Percentiles rank a stretch among this genome's conserved stretches.
phyloP scores from a whole-genome alignment of 2,329 filamentous ascomycete genomes.

The Lomentospora prolificans region DNA sequence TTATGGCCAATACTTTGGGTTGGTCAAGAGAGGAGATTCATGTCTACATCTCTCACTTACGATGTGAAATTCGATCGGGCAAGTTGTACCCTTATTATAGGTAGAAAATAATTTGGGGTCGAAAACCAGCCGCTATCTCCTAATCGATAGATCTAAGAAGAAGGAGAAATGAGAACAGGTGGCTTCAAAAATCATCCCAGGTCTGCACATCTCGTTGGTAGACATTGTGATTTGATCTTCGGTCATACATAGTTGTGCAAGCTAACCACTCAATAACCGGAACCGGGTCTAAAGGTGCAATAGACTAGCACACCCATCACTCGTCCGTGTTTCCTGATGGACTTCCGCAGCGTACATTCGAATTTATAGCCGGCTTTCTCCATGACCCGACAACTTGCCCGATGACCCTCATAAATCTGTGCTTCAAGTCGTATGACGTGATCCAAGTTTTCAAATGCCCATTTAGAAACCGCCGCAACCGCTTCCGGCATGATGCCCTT shows the following conservation, averaged over 20 bases:
- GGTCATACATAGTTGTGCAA: too few relatives aligned
- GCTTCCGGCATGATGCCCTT: slow-evolving; percentile 34
- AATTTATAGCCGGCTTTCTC: slow-evolving; percentile 29
- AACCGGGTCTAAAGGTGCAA: slow-evolving; percentile 23
- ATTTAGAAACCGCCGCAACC: slow-evolving; percentile 26
- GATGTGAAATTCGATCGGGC: slow-evolving; percentile 12
- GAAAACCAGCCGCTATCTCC: too few relatives aligned
- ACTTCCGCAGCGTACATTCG: slow-evolving; percentile 33
- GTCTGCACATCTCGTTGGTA: too few relatives aligned
- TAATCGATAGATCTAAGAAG: too few relatives aligned
- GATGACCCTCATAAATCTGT: slow-evolving; percentile 25
- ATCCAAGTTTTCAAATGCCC: slow-evolving; percentile 33
- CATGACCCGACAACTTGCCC: slow-evolving; percentile 32
- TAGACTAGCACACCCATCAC: slow-evolving; percentile 27
- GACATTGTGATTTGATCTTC: too few relatives aligned
- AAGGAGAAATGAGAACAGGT: too few relatives aligned
- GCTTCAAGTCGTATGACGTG: slow-evolving; percentile 32
- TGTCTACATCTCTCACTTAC: slow-evolving; percentile 14
- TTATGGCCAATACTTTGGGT: slow-evolving; percentile 14
- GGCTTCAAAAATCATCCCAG: too few relatives aligned
- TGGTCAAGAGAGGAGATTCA: slow-evolving; percentile 14
- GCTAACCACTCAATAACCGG: neutral
- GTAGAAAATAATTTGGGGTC: neutral
- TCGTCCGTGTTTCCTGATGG: slow-evolving; percentile 30
- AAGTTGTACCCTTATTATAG: slow-evolving; percentile 3